These are phyloP conservation scores for Ammopiptanthus mongolicus DNA, from an alignment of 306 rosid genomes.

Conservation along the genomic window DNA sequence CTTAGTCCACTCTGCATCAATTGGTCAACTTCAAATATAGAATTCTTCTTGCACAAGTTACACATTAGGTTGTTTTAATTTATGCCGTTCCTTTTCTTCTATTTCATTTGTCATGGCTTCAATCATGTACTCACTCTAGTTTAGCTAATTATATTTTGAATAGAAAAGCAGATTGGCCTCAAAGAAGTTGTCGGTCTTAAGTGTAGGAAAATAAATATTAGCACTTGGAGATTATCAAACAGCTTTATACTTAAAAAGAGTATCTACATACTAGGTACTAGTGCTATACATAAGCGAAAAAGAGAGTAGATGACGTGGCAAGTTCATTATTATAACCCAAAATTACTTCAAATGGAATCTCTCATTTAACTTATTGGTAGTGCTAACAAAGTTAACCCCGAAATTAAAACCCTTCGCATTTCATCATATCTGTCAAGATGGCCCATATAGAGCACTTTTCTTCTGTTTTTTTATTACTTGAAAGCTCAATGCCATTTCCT, in stretches of 20 bases:
- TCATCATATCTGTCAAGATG: background rate
- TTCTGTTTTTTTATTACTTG: background rate
- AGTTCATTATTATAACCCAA: background rate
- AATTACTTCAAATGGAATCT: background rate
- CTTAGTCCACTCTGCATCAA: conserved; percentile 27
- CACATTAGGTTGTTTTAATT: background rate
- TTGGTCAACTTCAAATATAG: conserved; percentile 22
- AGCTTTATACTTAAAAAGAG: background rate
- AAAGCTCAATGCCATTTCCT: background rate
- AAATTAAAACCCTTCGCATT: background rate
- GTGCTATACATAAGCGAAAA: background rate
- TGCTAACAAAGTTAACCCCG: background rate
- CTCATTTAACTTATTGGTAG: background rate
- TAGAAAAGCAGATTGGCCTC: background rate
- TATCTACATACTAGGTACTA: background rate
- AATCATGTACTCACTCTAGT: conserved; percentile 13
- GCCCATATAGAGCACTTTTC: background rate
- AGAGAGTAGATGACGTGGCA: background rate
- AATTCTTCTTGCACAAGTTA: conserved; percentile 11
- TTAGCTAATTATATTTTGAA: background rate
- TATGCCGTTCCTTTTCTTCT: background rate
- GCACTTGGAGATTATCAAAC: background rate
- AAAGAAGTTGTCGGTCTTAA: background rate
- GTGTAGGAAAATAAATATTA: background rate
- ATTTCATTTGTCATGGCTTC: background rate